Conservation (phyloP, 108 stramenopile species). For the Licmophora abbreviata region DNA sequence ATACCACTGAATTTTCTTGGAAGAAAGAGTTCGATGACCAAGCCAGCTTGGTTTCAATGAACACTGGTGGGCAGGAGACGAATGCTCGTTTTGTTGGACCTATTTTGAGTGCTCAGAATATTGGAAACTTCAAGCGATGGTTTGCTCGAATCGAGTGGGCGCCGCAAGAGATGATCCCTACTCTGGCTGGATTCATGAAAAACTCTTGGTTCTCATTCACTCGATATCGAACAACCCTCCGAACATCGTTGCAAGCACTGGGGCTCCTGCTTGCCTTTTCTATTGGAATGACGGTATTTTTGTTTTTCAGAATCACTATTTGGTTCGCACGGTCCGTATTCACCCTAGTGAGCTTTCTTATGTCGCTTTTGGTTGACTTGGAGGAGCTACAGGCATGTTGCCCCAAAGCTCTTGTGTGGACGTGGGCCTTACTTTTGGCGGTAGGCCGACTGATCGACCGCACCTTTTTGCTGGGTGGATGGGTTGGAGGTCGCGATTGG, state of each 20-base stretch:
- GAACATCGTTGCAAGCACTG: neutral
- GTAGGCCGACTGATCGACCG: conserved; percentile 10
- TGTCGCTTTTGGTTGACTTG: conserved; percentile 5
- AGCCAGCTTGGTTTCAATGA: too few species aligned
- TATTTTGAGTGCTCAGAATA: neutral
- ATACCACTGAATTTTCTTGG: conserved; percentile 3
- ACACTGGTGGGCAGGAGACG: neutral
- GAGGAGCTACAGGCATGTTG: neutral
- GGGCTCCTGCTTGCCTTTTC: neutral
- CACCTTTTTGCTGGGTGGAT: conserved; percentile 9
- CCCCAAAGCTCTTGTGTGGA: neutral
- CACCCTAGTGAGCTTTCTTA: neutral
- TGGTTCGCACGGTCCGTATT: neutral
- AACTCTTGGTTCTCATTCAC: neutral
- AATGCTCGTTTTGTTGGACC: too few species aligned
- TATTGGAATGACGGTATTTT: neutral
- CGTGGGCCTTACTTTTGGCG: neutral
- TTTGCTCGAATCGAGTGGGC: neutral
- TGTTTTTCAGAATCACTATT: neutral
- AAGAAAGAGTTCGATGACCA: too few species aligned
- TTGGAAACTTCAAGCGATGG: neutral
- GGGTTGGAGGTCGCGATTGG: conserved; percentile 31
- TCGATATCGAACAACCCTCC: neutral
- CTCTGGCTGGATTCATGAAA: neutral
- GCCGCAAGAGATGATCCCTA: neutral